Conservation (phyloP, 1,284 basidiomycete species). For the Cutaneotrichosporon dermatis region DNA sequence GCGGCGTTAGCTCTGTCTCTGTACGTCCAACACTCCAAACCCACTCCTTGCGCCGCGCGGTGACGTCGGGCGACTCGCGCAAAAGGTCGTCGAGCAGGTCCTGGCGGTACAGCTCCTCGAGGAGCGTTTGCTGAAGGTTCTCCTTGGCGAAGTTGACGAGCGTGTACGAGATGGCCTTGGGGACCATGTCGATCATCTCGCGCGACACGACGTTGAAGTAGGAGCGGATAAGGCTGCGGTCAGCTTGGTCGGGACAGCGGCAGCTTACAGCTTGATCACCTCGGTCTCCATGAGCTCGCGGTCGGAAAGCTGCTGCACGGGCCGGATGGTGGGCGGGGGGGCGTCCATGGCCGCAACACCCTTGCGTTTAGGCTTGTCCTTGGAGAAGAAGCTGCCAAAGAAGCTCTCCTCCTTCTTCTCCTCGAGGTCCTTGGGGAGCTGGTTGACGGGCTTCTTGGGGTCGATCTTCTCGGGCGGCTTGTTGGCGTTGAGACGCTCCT, state of each 20-base stretch:
- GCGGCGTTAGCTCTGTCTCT: too few relatives aligned
- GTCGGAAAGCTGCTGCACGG: slow-evolving; percentile 73
- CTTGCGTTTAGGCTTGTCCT: slow-evolving; percentile 65
- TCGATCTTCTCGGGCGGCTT: slow-evolving; percentile 65
- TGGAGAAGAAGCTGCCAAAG: slow-evolving; percentile 88
- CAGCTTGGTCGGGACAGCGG: too few relatives aligned
- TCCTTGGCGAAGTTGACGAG: slow-evolving; percentile 91
- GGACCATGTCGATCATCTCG: slow-evolving; percentile 99
- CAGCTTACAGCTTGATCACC: slow-evolving; percentile 80
- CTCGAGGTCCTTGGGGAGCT: slow-evolving; percentile 72
- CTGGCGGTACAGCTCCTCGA: slow-evolving; percentile 55
- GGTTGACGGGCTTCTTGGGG: slow-evolving; percentile 61
- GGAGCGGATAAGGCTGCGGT: slow-evolving; percentile 69
- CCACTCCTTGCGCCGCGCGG: slow-evolving; percentile 31
- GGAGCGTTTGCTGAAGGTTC: slow-evolving; percentile 31
- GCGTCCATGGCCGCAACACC: slow-evolving; percentile 77
- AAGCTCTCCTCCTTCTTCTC: slow-evolving; percentile 80
- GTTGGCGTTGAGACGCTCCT: slow-evolving; percentile 72
- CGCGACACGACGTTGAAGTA: slow-evolving; percentile 98
- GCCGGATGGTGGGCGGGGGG: slow-evolving; percentile 85
- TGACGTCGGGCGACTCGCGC: slow-evolving; percentile 67
- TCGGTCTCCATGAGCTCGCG: slow-evolving; percentile 98
- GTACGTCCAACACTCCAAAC: too few relatives aligned
- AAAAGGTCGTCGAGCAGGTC: slow-evolving; percentile 86
- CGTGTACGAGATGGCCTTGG: slow-evolving; percentile 91